A percentile compares a stretch with the other conserved stretches of the same genome.
These are phyloP conservation scores for Monotropa hypopitys DNA, from an alignment of 179 eudicot species.

Conservation along the genomic window DNA sequence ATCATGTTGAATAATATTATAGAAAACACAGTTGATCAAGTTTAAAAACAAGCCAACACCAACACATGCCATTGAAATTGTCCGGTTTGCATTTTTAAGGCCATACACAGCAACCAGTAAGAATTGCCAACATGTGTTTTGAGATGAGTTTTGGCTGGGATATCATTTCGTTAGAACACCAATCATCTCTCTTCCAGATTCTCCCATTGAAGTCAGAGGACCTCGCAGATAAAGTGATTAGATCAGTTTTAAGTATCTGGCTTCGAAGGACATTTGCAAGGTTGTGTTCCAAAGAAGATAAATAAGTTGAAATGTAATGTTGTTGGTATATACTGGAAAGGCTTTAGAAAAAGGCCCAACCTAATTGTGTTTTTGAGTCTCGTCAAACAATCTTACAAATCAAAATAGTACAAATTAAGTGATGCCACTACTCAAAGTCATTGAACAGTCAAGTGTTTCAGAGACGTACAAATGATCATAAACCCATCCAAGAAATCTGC, in stretches of 20 bases:
- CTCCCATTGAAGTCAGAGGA: neutral
- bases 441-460: neutral
- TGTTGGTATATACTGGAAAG: neutral
- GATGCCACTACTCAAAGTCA: neutral
- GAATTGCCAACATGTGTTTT: neutral
- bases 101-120: neutral
- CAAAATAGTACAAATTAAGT: neutral
- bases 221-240: neutral
- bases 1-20: neutral
- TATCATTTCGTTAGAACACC: neutral
- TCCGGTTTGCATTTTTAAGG: neutral
- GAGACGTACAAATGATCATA: constrained; percentile 6
- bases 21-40: neutral
- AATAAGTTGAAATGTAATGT: neutral
- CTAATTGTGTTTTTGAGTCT: neutral
- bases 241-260: neutral
- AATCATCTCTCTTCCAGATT: neutral
- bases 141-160: neutral
- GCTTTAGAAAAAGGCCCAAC: neutral
- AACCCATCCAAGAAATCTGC: neutral
- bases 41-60: neutral
- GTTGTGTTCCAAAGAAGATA: neutral
- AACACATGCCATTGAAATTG: neutral
- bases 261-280: neutral
- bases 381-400: neutral